Percentiles rank a stretch among this genome's conserved stretches.
phyloP scores from a whole-genome alignment of 2,329 filamentous ascomycete genomes.

The Talaromyces sp. region DNA sequence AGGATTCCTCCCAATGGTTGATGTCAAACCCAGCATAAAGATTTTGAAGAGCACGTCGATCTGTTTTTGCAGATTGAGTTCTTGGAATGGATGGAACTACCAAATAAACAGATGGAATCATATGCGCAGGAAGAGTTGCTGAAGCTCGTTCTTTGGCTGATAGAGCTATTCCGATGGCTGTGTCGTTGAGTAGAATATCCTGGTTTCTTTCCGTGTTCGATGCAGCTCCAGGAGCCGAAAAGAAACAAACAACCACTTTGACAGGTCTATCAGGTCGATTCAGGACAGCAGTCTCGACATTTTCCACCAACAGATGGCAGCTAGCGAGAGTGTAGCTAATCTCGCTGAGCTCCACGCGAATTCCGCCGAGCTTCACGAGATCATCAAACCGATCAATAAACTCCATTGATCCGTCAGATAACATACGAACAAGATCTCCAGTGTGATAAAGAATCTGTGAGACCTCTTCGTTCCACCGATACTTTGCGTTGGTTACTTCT shows the following conservation, averaged over 20 bases:
- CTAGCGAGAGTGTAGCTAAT: conserved; percentile 30
- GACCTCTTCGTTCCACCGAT: background rate
- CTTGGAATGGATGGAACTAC: background rate
- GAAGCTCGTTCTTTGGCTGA: conserved; percentile 18
- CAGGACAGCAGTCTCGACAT: conserved; percentile 27
- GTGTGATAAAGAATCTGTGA: conserved; percentile 21
- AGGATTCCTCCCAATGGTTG: conserved; percentile 21
- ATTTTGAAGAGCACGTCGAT: background rate
- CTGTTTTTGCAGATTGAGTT: conserved; percentile 4
- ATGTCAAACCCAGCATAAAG: conserved; percentile 22
- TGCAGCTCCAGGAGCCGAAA: conserved; percentile 20
- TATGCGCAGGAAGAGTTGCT: conserved; percentile 12
- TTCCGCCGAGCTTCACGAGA: conserved; percentile 57
- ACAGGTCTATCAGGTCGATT: conserved; percentile 25
- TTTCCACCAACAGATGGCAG: conserved; percentile 25
- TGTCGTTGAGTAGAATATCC: conserved; percentile 12
- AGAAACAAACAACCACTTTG: conserved; percentile 30
- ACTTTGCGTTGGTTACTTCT: background rate
- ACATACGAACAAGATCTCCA: conserved; percentile 22
- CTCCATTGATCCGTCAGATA: conserved; percentile 18
- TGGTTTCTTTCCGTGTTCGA: background rate
- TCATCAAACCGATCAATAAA: conserved; percentile 32
- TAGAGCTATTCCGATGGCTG: conserved; percentile 18
- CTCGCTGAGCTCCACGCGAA: conserved; percentile 51
- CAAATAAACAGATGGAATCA: conserved; percentile 4